Conservation (phyloP, 202 grass and related monocot species). For the Setaria viridis region DNA sequence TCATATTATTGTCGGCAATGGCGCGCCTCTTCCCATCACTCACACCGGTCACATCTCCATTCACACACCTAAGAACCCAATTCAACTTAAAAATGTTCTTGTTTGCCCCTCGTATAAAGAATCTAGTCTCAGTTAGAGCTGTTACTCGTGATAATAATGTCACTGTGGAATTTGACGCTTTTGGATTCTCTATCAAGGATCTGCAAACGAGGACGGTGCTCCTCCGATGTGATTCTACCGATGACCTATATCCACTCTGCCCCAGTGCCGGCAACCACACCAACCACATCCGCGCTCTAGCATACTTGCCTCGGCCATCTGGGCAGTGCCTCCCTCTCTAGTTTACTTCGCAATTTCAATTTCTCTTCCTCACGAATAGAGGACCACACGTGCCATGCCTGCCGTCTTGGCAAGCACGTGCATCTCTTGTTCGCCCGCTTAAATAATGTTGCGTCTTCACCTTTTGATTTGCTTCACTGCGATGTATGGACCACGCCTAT, state of each 20-base stretch:
- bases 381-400: too few species aligned
- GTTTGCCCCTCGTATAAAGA: not conserved
- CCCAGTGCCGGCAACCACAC: not conserved
- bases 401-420: too few species aligned
- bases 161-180: not conserved
- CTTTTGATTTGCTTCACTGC: too few species aligned
- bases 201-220: not conserved
- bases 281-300: too few species aligned
- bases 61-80: fast-evolving
- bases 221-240: not conserved
- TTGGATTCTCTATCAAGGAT: not conserved
- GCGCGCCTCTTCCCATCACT: not conserved
- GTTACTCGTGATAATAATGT: not conserved
- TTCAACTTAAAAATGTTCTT: not conserved
- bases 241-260: not conserved
- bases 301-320: too few species aligned
- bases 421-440: too few species aligned
- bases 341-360: too few species aligned
- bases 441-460: too few species aligned
- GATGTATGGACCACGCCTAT: too few species aligned
- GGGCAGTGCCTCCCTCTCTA: too few species aligned
- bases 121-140: not conserved
- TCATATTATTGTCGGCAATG: not conserved
- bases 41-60: too few species aligned
- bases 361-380: too few species aligned